Evolutionary conservation across 2,329 filamentous ascomycete species (phyloP).

Genomic region (Fusarium pseudograminearum): DNA sequence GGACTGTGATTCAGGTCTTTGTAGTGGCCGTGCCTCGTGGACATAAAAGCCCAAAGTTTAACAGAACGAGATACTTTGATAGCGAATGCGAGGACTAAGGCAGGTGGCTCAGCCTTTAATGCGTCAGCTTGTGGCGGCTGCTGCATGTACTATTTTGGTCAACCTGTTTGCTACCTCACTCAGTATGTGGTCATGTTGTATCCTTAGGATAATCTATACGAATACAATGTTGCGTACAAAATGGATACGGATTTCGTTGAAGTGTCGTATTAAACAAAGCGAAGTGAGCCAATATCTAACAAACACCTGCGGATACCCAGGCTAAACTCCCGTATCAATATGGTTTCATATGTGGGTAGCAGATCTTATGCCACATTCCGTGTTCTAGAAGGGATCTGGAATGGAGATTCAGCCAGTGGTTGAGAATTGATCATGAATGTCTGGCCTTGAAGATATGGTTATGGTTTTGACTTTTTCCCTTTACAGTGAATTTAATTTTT

Average conservation of each 20-base stretch:
- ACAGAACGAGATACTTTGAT: not conserved
- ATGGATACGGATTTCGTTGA: not conserved
- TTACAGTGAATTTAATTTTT: not conserved
- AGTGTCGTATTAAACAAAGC: constrained; percentile 10
- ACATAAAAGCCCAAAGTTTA: not conserved
- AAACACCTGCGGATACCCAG: not conserved
- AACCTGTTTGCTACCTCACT: not conserved
- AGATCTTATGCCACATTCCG: constrained; percentile 1
- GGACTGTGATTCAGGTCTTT: not conserved
- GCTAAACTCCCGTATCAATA: constrained; percentile 21
- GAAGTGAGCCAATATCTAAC: constrained; percentile 6
- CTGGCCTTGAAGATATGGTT: not conserved
- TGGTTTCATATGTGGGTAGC: constrained; percentile 30
- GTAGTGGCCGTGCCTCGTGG: not conserved
- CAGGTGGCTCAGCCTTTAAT: constrained; percentile 45
- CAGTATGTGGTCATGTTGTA: not conserved
- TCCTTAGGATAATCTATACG: not conserved
- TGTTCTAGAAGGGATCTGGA: constrained; percentile 29
- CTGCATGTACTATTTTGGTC: constrained; percentile 32
- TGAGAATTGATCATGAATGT: not conserved
- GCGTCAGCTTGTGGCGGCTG: constrained; percentile 45
- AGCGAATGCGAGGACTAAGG: constrained; percentile 7
- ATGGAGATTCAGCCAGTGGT: not conserved
- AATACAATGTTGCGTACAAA: not conserved
- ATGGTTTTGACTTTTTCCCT: not conserved